These are phyloP conservation scores for Suillus occidentalis DNA, from an alignment of 768 basidiomycete genomes.

Conservation along the genomic window DNA sequence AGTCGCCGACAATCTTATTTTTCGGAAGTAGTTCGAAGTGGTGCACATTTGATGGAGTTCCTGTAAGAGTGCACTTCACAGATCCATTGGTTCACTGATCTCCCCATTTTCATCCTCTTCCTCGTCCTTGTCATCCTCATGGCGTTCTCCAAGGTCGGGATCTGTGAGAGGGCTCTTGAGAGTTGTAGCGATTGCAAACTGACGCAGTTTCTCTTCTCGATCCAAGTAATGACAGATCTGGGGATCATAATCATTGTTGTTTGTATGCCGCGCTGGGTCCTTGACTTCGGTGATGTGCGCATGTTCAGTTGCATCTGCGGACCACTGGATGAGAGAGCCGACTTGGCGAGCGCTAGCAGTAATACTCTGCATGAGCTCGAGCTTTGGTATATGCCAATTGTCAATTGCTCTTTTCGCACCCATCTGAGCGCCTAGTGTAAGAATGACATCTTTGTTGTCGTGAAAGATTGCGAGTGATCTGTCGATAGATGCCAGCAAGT, in stretches of 20 bases:
- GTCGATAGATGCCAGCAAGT: slow-evolving; percentile 16
- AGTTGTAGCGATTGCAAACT: too few species aligned
- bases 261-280: slow-evolving; percentile 5
- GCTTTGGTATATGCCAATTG: slow-evolving; percentile 42
- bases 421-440: slow-evolving; percentile 26
- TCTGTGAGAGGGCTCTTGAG: too few species aligned
- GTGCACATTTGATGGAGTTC: too few species aligned
- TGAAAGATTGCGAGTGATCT: slow-evolving; percentile 32
- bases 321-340: slow-evolving; percentile 35
- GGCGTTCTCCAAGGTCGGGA: too few species aligned
- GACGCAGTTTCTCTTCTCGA: too few species aligned
- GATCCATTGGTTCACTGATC: too few species aligned
- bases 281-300: too few species aligned
- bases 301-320: slow-evolving; percentile 1
- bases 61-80: too few species aligned
- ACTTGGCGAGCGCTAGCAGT: slow-evolving; percentile 24
- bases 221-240: too few species aligned
- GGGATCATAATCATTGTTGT: slow-evolving; percentile 28
- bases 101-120: too few species aligned
- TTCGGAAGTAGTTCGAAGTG: not conserved
- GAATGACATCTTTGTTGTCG: slow-evolving; percentile 32
- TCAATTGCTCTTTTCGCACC: slow-evolving; percentile 21
- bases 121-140: not conserved
- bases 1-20: not conserved
- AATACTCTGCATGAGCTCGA: slow-evolving; percentile 39